Base-by-base conservation (phyloP, 176 grass and related monocot genomes). In the Guadua angustifolia region DNA sequence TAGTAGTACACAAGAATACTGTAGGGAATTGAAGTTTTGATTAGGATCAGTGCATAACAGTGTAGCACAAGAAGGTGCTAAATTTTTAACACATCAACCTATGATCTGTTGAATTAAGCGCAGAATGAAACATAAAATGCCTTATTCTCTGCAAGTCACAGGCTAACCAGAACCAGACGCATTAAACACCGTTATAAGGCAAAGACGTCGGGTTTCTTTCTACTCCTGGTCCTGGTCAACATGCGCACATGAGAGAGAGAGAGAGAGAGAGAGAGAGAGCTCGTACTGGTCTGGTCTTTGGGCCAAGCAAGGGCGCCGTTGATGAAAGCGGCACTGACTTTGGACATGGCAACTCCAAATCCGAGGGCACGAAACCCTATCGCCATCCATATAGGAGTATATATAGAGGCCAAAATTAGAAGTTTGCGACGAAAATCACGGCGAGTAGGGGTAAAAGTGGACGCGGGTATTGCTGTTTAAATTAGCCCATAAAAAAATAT, bases 211-310 rank as follows among this genome's bases (percentile, higher is more conserved):
- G 35, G 4, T 36, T 36, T 36, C 0, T 36, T 36, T 36, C 35
- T 36, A 36, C 4, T 36, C 29, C 29, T 29, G 29, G 29, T 29
- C 35, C 9, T n/a, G 19, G 6, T 25, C 18, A 38, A 51, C 47
- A 74, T 1, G 47, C 46, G 15, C 8, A 53, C 16, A 77, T 24
- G 16, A 58, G 26, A 40, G 45, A 24, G 33, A 38, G 35, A 36
- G 35, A 36, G 2, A 36, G 49, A 38, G 24, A 66, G 15, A 15
- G 19, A n/a, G 29, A 57, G 61, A 11, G 24, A 1, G 77, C 42
- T 14, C 73, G 10, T 82, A 82, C 86, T 5, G 86, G 92, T 79
- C 71, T 56, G 64, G 89, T 94, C 86, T 92, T 92, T 53, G 87
- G 81, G 2, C 87, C 80, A 7, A 94, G 61, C 80, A 7, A 94